A percentile compares a stretch with the other conserved stretches of the same genome.
phyloP scores from a whole-genome alignment of 2,329 filamentous ascomycete genomes.

The Penicillium griseofulvum region DNA sequence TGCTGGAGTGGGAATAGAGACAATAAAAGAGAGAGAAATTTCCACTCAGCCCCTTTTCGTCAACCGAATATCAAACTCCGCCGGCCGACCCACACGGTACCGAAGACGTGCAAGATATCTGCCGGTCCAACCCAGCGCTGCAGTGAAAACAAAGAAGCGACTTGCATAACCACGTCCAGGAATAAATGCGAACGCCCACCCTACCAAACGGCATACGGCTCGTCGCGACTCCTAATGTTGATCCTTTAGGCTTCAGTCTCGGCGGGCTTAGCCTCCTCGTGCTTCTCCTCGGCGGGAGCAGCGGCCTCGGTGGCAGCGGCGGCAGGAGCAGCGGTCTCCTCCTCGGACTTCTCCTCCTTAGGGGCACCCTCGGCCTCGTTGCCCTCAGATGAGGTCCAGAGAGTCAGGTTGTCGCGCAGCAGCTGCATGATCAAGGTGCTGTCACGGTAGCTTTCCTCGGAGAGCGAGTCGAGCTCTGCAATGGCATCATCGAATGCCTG shows the following conservation, averaged over 20 bases:
- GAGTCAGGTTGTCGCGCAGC: constrained; percentile 93
- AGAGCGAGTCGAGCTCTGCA: constrained; percentile 95
- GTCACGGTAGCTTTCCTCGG: constrained; percentile 97
- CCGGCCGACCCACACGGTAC: constrained; percentile 39
- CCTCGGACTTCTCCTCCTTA: constrained; percentile 61
- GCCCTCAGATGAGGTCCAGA: constrained; percentile 94
- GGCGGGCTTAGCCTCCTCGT: constrained; percentile 39
- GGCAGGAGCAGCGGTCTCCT: constrained; percentile 34
- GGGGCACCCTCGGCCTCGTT: constrained; percentile 63
- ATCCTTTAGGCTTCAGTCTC: constrained; percentile 36
- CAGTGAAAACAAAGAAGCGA: constrained; percentile 34
- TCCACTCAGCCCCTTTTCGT: constrained; percentile 41
- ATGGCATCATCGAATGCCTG: constrained; percentile 99
- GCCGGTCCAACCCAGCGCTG: constrained; percentile 38
- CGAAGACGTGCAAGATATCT: constrained; percentile 36
- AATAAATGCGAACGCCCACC: constrained; percentile 36
- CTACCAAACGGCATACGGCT: constrained; percentile 29
- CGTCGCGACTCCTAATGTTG: constrained; percentile 15
- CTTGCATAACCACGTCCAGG: constrained; percentile 35
- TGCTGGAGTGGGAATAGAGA: constrained; percentile 43
- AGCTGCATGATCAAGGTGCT: constrained; percentile 99
- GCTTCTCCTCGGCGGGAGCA: constrained; percentile 42
- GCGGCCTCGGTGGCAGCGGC: constrained; percentile 30
- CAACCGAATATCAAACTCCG: constrained; percentile 46
- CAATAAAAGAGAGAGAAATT: constrained; percentile 43